phyloP scores from a whole-genome alignment of 2,329 filamentous ascomycete species.

The Sclerotinia subarctica region DNA sequence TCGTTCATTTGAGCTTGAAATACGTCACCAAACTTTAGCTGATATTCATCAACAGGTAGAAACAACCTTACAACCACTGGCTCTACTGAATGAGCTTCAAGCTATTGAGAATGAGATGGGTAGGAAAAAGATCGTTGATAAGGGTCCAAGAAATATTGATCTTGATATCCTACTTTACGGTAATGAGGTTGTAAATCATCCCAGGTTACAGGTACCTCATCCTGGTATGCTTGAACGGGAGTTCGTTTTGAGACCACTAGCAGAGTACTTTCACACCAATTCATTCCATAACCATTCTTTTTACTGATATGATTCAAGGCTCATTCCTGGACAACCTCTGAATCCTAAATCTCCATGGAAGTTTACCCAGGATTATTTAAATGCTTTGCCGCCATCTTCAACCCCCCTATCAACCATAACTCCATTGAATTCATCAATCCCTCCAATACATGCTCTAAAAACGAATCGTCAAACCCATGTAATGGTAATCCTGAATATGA shows the following conservation, averaged over 20 bases:
- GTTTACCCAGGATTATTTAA: constrained; percentile 58
- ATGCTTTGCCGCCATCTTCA: constrained; percentile 51
- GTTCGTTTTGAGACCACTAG: constrained; percentile 86
- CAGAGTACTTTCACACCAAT: constrained; percentile 55
- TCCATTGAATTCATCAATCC: constrained; percentile 48
- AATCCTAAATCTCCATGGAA: constrained; percentile 57
- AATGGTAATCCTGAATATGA: constrained; percentile 95
- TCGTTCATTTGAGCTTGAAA: background rate
- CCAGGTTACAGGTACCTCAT: constrained; percentile 82
- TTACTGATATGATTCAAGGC: constrained; percentile 41
- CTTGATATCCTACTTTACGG: constrained; percentile 87
- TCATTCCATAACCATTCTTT: background rate
- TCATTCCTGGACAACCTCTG: constrained; percentile 54
- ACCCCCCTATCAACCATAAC: constrained; percentile 57
- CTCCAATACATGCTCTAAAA: constrained; percentile 57
- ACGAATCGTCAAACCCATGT: constrained; percentile 62
- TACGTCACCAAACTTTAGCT: background rate
- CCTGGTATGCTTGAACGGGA: constrained; percentile 82
- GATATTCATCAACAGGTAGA: constrained; percentile 53
- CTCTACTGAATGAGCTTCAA: constrained; percentile 77
- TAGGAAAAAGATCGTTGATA: constrained; percentile 80
- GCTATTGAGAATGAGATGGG: constrained; percentile 78
- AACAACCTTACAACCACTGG: constrained; percentile 70
- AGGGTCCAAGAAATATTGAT: constrained; percentile 92
- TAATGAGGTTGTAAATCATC: constrained; percentile 59